Evolutionary conservation across 2,329 filamentous ascomycete species (phyloP), one percentile per base, ranked within the genome.

Genomic region (Xylariaceae sp.): DNA sequence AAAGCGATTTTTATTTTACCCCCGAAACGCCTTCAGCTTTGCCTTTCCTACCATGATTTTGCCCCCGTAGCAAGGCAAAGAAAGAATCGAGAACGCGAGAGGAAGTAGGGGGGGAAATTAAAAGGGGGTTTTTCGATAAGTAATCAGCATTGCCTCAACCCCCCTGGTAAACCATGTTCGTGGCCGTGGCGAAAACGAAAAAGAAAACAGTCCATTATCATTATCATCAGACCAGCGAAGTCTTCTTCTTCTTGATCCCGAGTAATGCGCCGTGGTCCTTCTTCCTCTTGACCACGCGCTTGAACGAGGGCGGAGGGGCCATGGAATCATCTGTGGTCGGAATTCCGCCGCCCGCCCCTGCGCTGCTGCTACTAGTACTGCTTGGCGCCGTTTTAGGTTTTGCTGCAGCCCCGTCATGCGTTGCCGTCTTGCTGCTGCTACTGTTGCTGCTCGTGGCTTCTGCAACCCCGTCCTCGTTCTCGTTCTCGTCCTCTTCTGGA

Each of bases 241-340:
- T 77, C 75, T 92, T 93, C 80, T 90, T 94, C 79, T 90, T 94
- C 79, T 96, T 97, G 68, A 97, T 92, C 1, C 92, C 92, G 53
- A 96, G 74, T 18, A 87, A 77, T 11, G 88, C 86, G 0, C 85
- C 78, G 59, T 88, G 83, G 60, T 94, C 86, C 74, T 94, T 96
- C 77, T 96, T 97, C 76, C 90, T 88, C 77, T 96, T 96, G 53
- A 88, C 80, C 49, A 86, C 83, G 61, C 89, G 81, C 73, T 89
- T 88, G 69, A 93, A 95, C 23, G 23, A 4, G 0, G 84, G 85
- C 2, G 88, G 86, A 4, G 82, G 80, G 1, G 85, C 77, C 64
- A 80, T 78, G 23, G 23, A 30, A 57, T 75, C 71, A 7, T 30
- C 23, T 30, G 23, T 4, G 4, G 67, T 69, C 2, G 65, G 56